These are phyloP conservation scores for Juglanconis sp. DNA, from an alignment of 2,329 filamentous ascomycete species.

Conservation along the genomic window DNA sequence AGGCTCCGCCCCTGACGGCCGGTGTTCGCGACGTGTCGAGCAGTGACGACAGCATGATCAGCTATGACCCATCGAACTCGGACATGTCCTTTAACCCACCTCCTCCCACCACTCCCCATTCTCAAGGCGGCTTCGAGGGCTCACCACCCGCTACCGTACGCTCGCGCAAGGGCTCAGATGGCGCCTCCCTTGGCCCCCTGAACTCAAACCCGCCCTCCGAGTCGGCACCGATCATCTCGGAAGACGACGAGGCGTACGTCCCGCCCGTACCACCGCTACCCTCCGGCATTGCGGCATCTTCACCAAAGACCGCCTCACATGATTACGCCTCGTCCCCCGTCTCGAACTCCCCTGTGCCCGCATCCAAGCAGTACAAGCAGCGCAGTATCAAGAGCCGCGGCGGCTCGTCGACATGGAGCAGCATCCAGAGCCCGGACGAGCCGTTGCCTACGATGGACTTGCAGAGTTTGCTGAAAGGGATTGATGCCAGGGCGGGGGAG, in stretches of 20 bases:
- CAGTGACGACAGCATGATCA: conserved; percentile 67
- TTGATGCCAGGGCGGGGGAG: conserved; percentile 47
- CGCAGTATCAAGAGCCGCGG: conserved; percentile 41
- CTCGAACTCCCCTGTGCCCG: conserved; percentile 3
- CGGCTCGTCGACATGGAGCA: conserved; percentile 32
- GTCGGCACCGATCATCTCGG: conserved; percentile 25
- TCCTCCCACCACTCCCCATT: conserved; percentile 27
- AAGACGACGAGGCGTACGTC: conserved; percentile 36
- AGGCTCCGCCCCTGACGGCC: conserved; percentile 34
- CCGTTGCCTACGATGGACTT: conserved; percentile 40
- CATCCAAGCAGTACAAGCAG: conserved; percentile 25
- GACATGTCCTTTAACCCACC: conserved; percentile 60
- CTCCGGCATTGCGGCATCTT: conserved; percentile 23
- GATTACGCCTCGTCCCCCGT: conserved; percentile 16
- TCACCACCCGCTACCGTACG: conserved; percentile 22
- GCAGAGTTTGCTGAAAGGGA: conserved; percentile 46
- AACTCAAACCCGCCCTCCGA: conserved; percentile 40
- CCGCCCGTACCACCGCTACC: conserved; percentile 58
- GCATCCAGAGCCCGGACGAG: conserved; percentile 27
- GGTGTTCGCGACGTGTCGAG: conserved; percentile 46
- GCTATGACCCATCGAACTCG: conserved; percentile 65
- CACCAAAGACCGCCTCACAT: conserved; percentile 8
- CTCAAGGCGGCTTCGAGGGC: conserved; percentile 27
- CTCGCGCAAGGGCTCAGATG: conserved; percentile 24
- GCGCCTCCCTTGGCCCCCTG: conserved; percentile 33